Conservation (phyloP, 345 rosid species). For the Hibiscus trionum region DNA sequence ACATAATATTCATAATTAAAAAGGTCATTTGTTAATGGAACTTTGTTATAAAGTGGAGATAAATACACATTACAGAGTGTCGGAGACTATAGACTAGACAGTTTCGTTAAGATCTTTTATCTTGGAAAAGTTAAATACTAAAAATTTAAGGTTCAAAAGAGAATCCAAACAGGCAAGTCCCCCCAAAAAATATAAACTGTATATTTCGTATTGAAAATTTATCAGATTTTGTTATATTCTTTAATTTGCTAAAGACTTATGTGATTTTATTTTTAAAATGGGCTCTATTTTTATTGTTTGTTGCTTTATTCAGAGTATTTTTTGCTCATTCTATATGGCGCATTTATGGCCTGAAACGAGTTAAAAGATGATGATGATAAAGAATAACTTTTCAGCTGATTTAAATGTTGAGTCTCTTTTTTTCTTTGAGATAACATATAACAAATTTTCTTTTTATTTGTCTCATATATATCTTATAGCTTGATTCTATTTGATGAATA, state of each 20-base stretch:
- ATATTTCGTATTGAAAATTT: not conserved
- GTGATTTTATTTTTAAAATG: not conserved
- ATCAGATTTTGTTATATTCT: not conserved
- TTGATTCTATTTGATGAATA: too few relatives aligned
- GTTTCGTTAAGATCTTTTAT: not conserved
- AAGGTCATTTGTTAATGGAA: not conserved
- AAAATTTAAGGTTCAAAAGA: not conserved
- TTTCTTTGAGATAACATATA: too few relatives aligned
- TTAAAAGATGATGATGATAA: not conserved
- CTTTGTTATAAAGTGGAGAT: not conserved
- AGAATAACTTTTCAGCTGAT: too few relatives aligned
- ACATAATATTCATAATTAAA: not conserved
- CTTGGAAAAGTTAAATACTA: not conserved
- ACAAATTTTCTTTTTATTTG: too few relatives aligned
- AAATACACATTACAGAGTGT: not conserved
- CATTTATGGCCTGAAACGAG: not conserved
- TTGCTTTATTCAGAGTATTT: not conserved
- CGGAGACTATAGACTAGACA: not conserved
- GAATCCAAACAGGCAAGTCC: constrained; percentile 9
- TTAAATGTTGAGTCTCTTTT: too few relatives aligned
- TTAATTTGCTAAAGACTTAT: not conserved
- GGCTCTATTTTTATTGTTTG: not conserved
- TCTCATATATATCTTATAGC: too few relatives aligned
- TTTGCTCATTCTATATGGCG: not conserved
- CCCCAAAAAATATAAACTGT: not conserved